Evolutionary conservation across 306 rosid genomes (phyloP), one percentile per base, ranked within the genome.

Genomic region (Cucurbita pepo): DNA sequence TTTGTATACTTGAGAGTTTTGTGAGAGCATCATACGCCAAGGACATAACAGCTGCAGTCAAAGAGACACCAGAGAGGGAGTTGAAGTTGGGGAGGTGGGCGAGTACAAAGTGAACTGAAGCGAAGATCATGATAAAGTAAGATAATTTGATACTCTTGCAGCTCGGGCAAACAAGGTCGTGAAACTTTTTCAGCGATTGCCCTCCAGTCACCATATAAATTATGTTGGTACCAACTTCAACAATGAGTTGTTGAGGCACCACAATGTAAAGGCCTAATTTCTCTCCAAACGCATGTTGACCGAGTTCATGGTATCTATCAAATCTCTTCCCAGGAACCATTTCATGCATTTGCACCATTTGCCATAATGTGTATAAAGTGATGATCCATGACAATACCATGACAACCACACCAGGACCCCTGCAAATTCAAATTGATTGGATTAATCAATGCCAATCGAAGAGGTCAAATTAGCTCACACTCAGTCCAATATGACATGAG

Each of bases 321-420:
- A 86, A 86, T 6, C 90, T 78, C 57, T 69, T 86, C 41, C 87
- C 90, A 0, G 90, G 90, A 36, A 86, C 86, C 86, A 83, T 83
- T 52, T 86, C 90, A 9, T 86, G 90, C 90, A 86, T 86, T 69
- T 86, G 78, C 58, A 86, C 90, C 90, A 86, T 86, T 77, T 86
- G 90, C 90, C 90, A 86, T 9, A 86, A 75, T 4, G 90, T 86
- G 79, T 86, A 86, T 59, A 86, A 44, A 62, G 90, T 86, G 74
- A 86, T 69, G 76, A 86, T 18, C 90, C 90, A 86, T 59, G 90
- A 86, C 5, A 86, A 43, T 10, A 86, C 73, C 25, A 86, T 50
- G 13, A 86, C 15, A 12, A 11, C 84, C 73, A 89, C 95, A 6
- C 97, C 97, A 10, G 97, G 97, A 51, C 95, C 97, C 97, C 97